phyloP scores from a whole-genome alignment of 768 basidiomycete species.

The Lactarius sp. region DNA sequence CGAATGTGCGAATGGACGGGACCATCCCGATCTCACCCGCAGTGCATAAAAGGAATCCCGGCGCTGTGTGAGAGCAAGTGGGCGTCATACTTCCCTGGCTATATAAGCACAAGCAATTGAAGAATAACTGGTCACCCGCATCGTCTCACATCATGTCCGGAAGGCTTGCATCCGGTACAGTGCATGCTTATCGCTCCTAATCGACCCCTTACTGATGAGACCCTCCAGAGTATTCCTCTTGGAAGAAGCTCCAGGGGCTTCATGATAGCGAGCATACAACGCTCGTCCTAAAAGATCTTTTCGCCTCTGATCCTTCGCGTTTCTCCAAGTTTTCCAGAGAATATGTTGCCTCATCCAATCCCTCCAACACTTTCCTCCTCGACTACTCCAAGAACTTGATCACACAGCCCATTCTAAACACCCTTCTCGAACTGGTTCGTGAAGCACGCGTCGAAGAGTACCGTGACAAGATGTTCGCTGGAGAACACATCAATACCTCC shows the following conservation, averaged over 20 bases:
- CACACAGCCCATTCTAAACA: constrained; percentile 74
- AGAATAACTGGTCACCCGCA: background rate
- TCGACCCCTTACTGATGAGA: background rate
- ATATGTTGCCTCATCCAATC: constrained; percentile 62
- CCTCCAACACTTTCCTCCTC: constrained; percentile 76
- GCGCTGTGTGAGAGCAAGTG: background rate
- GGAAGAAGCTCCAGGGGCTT: constrained; percentile 85
- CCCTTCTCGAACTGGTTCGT: constrained; percentile 72
- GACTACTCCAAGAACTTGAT: constrained; percentile 98
- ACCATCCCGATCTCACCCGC: background rate
- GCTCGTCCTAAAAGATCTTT: constrained; percentile 89
- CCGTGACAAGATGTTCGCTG: constrained; percentile 91
- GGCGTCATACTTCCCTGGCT: constrained; percentile 14
- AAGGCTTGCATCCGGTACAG: constrained; percentile 26
- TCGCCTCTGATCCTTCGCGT: constrained; percentile 79
- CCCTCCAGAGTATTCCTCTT: constrained; percentile 71
- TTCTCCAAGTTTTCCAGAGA: constrained; percentile 81
- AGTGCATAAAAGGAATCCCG: background rate
- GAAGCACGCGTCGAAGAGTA: constrained; percentile 83
- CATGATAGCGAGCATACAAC: constrained; percentile 67
- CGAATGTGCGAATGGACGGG: background rate
- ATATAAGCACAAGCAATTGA: constrained; percentile 7
- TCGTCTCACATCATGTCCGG: constrained; percentile 22
- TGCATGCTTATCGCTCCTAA: constrained; percentile 10
- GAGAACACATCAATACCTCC: constrained; percentile 97